These are phyloP conservation scores for Misopates orontium DNA, from an alignment of 257 asterid genomes.

Conservation along the genomic window DNA sequence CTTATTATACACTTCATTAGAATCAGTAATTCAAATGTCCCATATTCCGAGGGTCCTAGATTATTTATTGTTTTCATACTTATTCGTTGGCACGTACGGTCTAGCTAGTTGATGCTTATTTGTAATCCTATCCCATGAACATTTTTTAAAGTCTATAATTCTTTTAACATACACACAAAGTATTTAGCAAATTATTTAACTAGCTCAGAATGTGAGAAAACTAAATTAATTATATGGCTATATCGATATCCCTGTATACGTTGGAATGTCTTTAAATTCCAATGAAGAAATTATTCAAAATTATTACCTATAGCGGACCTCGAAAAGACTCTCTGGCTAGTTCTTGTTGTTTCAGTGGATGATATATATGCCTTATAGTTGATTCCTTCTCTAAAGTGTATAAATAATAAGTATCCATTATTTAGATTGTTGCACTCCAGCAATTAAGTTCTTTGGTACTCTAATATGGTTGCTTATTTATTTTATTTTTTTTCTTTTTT, in stretches of 20 bases:
- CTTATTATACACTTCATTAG: too few relatives aligned
- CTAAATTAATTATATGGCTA: neutral
- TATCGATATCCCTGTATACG: neutral
- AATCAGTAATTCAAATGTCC: neutral
- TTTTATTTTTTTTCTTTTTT: neutral
- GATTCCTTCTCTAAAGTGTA: too few relatives aligned
- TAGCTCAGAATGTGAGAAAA: neutral
- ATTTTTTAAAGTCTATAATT: neutral
- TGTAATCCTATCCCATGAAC: neutral
- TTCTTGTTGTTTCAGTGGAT: neutral
- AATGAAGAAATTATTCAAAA: too few relatives aligned
- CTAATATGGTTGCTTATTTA: too few relatives aligned
- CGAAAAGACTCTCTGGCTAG: neutral
- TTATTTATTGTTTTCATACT: neutral
- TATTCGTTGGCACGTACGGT: neutral
- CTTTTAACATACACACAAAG: neutral
- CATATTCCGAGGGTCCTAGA: neutral
- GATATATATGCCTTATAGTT: neutral
- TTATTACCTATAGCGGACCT: too few relatives aligned
- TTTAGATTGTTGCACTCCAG: neutral
- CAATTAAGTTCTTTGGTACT: too few relatives aligned
- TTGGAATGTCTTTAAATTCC: neutral
- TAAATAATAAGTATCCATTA: too few relatives aligned
- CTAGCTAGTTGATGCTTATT: neutral
- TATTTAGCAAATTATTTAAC: neutral